phyloP scores from a whole-genome alignment of 1,139 yeast species.

The Maudiozyma humilis region DNA sequence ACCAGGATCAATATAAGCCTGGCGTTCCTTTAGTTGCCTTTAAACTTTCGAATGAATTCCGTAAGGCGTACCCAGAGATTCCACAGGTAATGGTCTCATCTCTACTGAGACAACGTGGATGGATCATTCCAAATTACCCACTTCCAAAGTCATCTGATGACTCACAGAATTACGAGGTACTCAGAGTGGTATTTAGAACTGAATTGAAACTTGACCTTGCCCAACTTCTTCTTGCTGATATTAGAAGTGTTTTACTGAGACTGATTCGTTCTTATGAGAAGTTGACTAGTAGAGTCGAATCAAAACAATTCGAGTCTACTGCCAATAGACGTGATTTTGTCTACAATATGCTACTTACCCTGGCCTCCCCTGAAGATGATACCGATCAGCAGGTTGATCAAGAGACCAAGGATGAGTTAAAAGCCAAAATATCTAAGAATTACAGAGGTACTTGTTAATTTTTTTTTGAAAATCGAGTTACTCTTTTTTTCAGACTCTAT shows the following conservation, averaged over 20 bases:
- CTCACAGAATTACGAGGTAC: slow-evolving; percentile 46
- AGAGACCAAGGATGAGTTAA: slow-evolving; percentile 9
- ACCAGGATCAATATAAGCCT: slow-evolving; percentile 41
- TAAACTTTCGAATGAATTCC: slow-evolving; percentile 54
- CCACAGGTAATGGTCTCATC: slow-evolving; percentile 78
- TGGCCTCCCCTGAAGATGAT: slow-evolving; percentile 19
- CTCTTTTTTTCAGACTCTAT: background rate
- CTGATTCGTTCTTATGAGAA: slow-evolving; percentile 40
- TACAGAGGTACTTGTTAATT: slow-evolving; percentile 26
- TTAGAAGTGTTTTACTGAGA: slow-evolving; percentile 47
- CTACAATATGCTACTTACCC: slow-evolving; percentile 20
- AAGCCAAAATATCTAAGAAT: slow-evolving; percentile 14
- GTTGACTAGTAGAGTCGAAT: slow-evolving; percentile 25
- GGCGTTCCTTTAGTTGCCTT: slow-evolving; percentile 91
- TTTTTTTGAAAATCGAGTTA: background rate
- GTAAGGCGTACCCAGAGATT: slow-evolving; percentile 58
- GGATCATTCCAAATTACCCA: slow-evolving; percentile 85
- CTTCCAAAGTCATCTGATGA: slow-evolving; percentile 52
- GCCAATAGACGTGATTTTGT: slow-evolving; percentile 13
- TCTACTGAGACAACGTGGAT: slow-evolving; percentile 70
- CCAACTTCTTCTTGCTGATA: slow-evolving; percentile 62
- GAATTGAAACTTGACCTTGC: slow-evolving; percentile 64
- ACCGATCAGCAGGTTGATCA: background rate
- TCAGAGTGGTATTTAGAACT: slow-evolving; percentile 77
- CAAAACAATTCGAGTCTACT: slow-evolving; percentile 10